These are phyloP conservation scores for Piper betle DNA, from an alignment of 164 flowering plant genomes.

Conservation along the genomic window DNA sequence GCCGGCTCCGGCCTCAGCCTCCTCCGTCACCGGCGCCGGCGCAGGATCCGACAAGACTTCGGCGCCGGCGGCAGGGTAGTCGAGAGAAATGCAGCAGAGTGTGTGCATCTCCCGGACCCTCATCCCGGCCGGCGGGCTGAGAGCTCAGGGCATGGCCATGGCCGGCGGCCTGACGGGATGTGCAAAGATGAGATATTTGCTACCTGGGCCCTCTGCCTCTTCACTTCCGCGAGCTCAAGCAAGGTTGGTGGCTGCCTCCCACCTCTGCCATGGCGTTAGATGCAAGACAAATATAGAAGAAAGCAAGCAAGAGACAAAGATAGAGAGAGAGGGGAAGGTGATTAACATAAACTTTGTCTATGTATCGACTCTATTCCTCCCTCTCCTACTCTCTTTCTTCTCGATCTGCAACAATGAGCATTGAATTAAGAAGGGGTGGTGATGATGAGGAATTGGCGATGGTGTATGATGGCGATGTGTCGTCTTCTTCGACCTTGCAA, in stretches of 20 bases:
- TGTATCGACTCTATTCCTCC: too few relatives aligned
- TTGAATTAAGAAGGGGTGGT: too few relatives aligned
- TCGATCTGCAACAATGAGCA: too few relatives aligned
- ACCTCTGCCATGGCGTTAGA: neutral
- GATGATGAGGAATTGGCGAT: too few relatives aligned
- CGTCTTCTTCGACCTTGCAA: too few relatives aligned
- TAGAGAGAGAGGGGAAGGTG: neutral
- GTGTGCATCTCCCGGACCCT: slow-evolving; percentile 82
- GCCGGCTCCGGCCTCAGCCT: slow-evolving; percentile 32
- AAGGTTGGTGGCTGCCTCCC: neutral
- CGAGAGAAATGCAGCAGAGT: slow-evolving; percentile 68
- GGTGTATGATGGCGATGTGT: too few relatives aligned
- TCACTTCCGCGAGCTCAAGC: neutral
- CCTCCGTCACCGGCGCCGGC: slow-evolving; percentile 9
- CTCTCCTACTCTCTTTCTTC: too few relatives aligned
- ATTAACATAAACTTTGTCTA: neutral
- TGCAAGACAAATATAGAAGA: neutral
- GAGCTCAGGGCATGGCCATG: neutral
- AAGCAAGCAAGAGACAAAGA: slow-evolving; percentile 3
- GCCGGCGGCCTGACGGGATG: neutral
- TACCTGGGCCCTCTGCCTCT: neutral
- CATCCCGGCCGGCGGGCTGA: slow-evolving; percentile 23
- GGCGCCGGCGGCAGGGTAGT: slow-evolving; percentile 36
- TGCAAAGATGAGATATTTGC: neutral
- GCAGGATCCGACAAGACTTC: slow-evolving; percentile 20